A percentile compares a stretch with the other conserved stretches of the same genome.
Evolutionary conservation across 805 yeast species (phyloP).

Genomic region (Cyberlindnera euphorbiiphila): DNA sequence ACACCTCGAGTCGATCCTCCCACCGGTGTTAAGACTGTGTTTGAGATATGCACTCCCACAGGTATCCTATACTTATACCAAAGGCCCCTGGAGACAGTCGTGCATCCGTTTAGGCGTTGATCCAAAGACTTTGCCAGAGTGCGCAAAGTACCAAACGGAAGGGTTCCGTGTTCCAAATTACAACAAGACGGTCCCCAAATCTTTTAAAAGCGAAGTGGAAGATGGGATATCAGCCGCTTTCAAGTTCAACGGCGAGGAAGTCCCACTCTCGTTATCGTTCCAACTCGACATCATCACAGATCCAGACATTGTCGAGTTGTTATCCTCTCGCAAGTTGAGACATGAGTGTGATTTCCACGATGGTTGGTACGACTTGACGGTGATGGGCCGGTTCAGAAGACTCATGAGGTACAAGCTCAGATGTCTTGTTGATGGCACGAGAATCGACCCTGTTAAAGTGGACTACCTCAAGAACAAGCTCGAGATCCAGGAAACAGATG

Average conservation of each 20-base stretch:
- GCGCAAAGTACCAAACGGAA: conserved; percentile 76
- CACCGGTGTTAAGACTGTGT: conserved; percentile 39
- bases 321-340: conserved; percentile 37
- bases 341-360: conserved; percentile 52
- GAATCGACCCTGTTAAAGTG: conserved; percentile 39
- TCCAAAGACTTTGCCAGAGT: conserved; percentile 54
- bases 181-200: conserved; percentile 29
- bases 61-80: conserved; percentile 73
- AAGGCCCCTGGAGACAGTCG: conserved; percentile 94
- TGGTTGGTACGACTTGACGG: conserved; percentile 75
- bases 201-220: conserved; percentile 31
- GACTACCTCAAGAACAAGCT: conserved; percentile 34
- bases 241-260: conserved; percentile 64
- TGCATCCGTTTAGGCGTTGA: conserved; percentile 76
- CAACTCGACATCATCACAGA: conserved; percentile 80
- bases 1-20: conserved; percentile 56
- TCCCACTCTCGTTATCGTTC: conserved; percentile 68
- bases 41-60: conserved; percentile 79
- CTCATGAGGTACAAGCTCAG: conserved; percentile 70
- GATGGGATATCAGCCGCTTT: conserved; percentile 43
- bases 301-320: conserved; percentile 47
- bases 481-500: conserved; percentile 25
- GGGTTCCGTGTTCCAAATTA: conserved; percentile 48
- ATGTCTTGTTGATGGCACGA: conserved; percentile 46
- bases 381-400: conserved; percentile 60